Evolutionary conservation across 306 rosid species (phyloP).

Genomic region (Lathyrus sativus): DNA sequence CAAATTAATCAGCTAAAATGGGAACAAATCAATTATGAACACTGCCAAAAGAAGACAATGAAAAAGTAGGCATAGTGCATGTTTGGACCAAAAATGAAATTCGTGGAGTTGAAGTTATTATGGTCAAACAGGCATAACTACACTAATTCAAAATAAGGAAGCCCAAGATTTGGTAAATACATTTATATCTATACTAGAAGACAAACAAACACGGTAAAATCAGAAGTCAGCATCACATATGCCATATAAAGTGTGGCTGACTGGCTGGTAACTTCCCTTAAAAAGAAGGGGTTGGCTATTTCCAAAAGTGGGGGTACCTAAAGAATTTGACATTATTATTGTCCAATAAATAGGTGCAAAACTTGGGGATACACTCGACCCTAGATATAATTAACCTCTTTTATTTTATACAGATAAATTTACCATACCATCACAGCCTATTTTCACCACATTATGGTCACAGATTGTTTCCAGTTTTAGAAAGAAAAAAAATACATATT

Average conservation of each 20-base stretch:
- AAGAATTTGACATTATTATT: slow-evolving; percentile 6
- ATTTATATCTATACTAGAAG: slow-evolving; percentile 1
- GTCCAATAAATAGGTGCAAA: slow-evolving; percentile 12
- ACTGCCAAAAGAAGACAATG: too few relatives aligned
- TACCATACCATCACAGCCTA: slow-evolving; percentile 9
- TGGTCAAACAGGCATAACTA: slow-evolving; percentile 10
- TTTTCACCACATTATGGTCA: slow-evolving; percentile 7
- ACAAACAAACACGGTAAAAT: slow-evolving; percentile 20
- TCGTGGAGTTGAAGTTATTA: not conserved
- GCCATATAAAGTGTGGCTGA: not conserved
- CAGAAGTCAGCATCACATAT: slow-evolving; percentile 2
- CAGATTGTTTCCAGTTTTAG: slow-evolving; percentile 12
- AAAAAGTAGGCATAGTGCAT: too few relatives aligned
- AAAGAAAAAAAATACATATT: not conserved
- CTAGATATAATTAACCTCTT: slow-evolving; percentile 6
- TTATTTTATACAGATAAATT: slow-evolving; percentile 1
- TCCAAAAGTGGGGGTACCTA: not conserved
- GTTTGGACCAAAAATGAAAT: not conserved
- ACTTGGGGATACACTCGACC: not conserved
- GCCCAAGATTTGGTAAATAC: not conserved
- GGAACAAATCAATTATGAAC: slow-evolving; percentile 2
- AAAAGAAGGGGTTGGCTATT: not conserved
- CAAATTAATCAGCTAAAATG: not conserved
- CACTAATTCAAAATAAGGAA: slow-evolving; percentile 23
- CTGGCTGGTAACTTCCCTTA: not conserved